Conservation (phyloP, 139 green algal species). For the Gonium pectorale region DNA sequence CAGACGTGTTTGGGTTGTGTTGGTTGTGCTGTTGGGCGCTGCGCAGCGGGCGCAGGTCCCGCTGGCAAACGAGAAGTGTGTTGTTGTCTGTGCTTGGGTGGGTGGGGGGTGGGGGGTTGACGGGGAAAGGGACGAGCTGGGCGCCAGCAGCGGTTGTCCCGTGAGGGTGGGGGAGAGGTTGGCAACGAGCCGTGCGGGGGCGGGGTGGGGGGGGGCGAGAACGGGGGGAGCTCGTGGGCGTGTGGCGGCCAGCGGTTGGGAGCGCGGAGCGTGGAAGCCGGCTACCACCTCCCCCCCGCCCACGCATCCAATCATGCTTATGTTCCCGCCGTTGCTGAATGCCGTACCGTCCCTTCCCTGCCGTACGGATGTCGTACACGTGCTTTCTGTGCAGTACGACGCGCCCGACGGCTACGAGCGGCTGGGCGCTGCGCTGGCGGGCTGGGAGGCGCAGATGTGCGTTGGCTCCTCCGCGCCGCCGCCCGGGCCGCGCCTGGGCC, state of each 20-base stretch:
- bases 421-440: constrained; percentile 58
- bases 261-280: neutral
- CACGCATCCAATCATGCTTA: neutral
- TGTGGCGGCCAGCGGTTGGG: neutral
- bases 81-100: too few relatives aligned
- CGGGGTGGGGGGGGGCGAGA: neutral
- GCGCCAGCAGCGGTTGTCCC: too few relatives aligned
- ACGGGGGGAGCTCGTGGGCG: neutral
- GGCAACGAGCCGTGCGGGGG: too few relatives aligned
- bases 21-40: too few relatives aligned
- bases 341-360: neutral
- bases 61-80: too few relatives aligned
- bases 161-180: too few relatives aligned
- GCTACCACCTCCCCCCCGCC: neutral
- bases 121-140: too few relatives aligned
- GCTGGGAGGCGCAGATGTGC: constrained; percentile 61
- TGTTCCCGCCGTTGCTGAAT: too few relatives aligned
- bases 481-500: constrained; percentile 50
- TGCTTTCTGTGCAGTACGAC: constrained; percentile 82
- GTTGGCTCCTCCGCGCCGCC: neutral
- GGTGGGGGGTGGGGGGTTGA: too few relatives aligned
- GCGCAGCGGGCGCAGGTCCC: too few relatives aligned
- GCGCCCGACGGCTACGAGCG: constrained; percentile 65
- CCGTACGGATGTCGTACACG: neutral
- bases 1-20: too few relatives aligned